Base-by-base conservation (phyloP, 805 yeast species). In the Metschnikowia colocasiae region DNA sequence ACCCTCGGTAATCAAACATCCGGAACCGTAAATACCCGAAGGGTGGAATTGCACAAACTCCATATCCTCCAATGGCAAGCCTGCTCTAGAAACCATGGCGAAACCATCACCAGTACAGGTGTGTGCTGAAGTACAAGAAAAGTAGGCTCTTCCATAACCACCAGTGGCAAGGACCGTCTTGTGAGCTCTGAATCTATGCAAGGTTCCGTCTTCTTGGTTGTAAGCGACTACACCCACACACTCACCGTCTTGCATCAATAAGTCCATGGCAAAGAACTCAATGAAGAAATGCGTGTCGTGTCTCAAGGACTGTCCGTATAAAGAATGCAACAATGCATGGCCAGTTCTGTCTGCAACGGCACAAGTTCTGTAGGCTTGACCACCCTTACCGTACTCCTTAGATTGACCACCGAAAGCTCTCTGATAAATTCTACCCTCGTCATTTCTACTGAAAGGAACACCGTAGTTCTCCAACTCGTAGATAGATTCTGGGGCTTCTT, bases 281-380 rank as follows among this genome's bases (percentile, higher is more conserved):
- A 92, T 92, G 77, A 94, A 94, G 76, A 91, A 92, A 70, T 94
- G 96, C 56, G 98, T 91, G 78, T 94, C 92, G 73, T 90, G 96
- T 72, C 95, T 83, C 63, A 94, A 78, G 34, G 97, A 87, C 76
- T 92, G 98, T 58, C 98, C 98, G 67, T 92, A 92, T 58, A 92
- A 76, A 37, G 98, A 86, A 74, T 92, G 99, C 70, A 92, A 79
- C 66, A 92, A 77, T 20, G 98, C 97, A 67, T 92, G 99, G 49
- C 99, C 99, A 42, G 99, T 92, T 79, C 99, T 85, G 75, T 92
- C 99, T 45, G 99, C 99, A 43, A 94, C 99, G 34, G 99, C 99
- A 76, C 98, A 92, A 49, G 98, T 92, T 78, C 99, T 85, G 80
- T 94, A 92, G 48, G 98, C 98, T 75, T 92, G 99, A 52, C 99